Evolutionary conservation across 1,139 yeast species (phyloP).

Genomic region (Saccharomyces hybrid): DNA sequence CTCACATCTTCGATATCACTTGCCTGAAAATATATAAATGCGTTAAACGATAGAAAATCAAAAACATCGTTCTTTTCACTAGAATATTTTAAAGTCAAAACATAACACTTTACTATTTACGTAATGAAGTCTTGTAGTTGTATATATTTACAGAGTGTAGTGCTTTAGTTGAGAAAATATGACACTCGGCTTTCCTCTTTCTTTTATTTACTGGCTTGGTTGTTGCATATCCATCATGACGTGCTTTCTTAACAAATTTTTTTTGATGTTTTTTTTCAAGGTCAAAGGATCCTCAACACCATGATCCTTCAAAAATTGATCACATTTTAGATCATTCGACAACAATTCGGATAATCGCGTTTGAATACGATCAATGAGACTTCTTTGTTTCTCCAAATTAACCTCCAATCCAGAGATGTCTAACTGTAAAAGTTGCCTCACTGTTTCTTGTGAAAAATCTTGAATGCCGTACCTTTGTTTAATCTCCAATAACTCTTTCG

Average conservation of each 20-base stretch:
- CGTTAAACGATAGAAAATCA: background rate
- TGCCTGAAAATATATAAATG: background rate
- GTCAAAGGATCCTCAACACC: constrained; percentile 29
- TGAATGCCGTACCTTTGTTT: constrained; percentile 46
- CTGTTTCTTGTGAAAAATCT: constrained; percentile 49
- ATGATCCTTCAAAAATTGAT: constrained; percentile 28
- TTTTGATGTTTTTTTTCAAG: constrained; percentile 42
- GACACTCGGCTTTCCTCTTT: background rate
- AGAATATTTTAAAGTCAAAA: background rate
- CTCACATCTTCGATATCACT: background rate
- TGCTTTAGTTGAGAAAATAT: background rate
- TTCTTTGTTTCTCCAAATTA: constrained; percentile 24
- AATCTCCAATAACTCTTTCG: constrained; percentile 43
- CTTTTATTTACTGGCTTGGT: background rate
- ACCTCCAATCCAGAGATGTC: constrained; percentile 36
- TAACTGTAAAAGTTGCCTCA: constrained; percentile 34
- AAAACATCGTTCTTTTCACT: background rate
- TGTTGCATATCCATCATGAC: constrained; percentile 25
- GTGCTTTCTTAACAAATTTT: constrained; percentile 48
- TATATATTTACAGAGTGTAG: constrained; percentile 1
- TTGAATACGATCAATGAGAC: constrained; percentile 32
- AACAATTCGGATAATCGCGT: constrained; percentile 33
- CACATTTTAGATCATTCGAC: constrained; percentile 32
- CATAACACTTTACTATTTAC: background rate
- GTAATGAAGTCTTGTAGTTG: background rate